Conservation (phyloP, 257 asterid genomes). For the Linaria vulgaris region DNA sequence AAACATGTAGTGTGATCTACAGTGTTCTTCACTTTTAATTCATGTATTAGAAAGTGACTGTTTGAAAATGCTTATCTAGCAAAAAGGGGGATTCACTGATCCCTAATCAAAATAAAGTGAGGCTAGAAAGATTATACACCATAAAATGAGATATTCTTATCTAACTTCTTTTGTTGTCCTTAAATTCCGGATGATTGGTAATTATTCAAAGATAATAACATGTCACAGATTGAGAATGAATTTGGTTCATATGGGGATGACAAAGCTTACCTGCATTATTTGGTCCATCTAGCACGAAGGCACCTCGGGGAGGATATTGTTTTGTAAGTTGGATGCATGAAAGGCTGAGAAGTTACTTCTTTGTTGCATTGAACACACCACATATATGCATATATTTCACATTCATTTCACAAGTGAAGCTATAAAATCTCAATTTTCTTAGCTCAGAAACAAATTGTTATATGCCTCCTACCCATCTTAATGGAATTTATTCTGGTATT, state of each 20-base stretch:
- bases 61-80: slow-evolving; percentile 4
- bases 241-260: slow-evolving; percentile 93
- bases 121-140: neutral
- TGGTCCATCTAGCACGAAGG: slow-evolving; percentile 72
- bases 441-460: neutral
- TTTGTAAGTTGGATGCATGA: slow-evolving; percentile 51
- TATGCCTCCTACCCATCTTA: slow-evolving; percentile 7
- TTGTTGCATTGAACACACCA: slow-evolving; percentile 6
- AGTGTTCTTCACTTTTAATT: neutral
- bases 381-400: slow-evolving; percentile 2
- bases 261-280: slow-evolving; percentile 77
- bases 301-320: slow-evolving; percentile 76
- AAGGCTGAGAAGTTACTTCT: slow-evolving; percentile 11
- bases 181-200: slow-evolving; percentile 6
- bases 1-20: neutral
- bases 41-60: slow-evolving; percentile 1
- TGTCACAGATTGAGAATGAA: slow-evolving; percentile 89
- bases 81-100: neutral
- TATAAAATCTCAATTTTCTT: slow-evolving; percentile 15
- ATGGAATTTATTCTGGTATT: slow-evolving; percentile 25
- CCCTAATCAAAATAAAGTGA: neutral
- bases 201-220: slow-evolving; percentile 29
- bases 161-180: slow-evolving; percentile 15
- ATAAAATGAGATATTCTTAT: slow-evolving; percentile 1
- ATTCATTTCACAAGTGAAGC: slow-evolving; percentile 13